phyloP scores from a whole-genome alignment of 2,329 filamentous ascomycete species.

The Cyclaneusma minus region DNA sequence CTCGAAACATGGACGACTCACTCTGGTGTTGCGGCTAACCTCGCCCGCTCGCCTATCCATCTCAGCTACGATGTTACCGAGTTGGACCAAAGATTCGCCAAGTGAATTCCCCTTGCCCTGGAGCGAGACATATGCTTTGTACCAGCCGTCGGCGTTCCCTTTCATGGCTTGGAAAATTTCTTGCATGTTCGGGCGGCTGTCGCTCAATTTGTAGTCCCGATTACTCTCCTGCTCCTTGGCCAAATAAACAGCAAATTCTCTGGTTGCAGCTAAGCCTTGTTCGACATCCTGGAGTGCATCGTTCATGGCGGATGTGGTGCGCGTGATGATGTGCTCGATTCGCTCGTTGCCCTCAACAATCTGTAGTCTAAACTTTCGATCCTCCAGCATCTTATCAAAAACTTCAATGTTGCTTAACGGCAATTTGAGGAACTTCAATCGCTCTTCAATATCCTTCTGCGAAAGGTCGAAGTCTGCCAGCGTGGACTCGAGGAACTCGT shows the following conservation, averaged over 20 bases:
- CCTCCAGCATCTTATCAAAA: conserved; percentile 79
- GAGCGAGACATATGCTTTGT: conserved; percentile 61
- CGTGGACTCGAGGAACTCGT: conserved; percentile 75
- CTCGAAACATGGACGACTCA: conserved; percentile 32
- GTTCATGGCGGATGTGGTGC: conserved; percentile 61
- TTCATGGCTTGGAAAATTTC: conserved; percentile 83
- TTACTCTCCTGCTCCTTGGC: conserved; percentile 44
- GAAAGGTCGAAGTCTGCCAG: conserved; percentile 74
- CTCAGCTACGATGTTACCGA: conserved; percentile 65
- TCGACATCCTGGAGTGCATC: conserved; percentile 66
- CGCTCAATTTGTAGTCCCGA: conserved; percentile 38
- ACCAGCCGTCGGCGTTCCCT: conserved; percentile 84
- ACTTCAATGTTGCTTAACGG: conserved; percentile 70
- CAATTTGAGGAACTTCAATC: conserved; percentile 65
- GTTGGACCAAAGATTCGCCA: conserved; percentile 51
- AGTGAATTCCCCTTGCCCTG: conserved; percentile 58
- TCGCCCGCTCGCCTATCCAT: conserved; percentile 76
- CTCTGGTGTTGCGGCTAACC: conserved; percentile 64
- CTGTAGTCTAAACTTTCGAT: conserved; percentile 65
- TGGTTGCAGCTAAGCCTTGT: conserved; percentile 61
- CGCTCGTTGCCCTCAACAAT: conserved; percentile 79
- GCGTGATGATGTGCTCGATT: conserved; percentile 77
- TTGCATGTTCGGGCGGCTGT: conserved; percentile 43
- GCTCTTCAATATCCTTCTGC: conserved; percentile 61
- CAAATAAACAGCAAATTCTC: conserved; percentile 65